A percentile compares a stretch with the other conserved stretches of the same genome.
Evolutionary conservation across 768 basidiomycete genomes (phyloP).

Genomic region (Psilocybe cubensis): DNA sequence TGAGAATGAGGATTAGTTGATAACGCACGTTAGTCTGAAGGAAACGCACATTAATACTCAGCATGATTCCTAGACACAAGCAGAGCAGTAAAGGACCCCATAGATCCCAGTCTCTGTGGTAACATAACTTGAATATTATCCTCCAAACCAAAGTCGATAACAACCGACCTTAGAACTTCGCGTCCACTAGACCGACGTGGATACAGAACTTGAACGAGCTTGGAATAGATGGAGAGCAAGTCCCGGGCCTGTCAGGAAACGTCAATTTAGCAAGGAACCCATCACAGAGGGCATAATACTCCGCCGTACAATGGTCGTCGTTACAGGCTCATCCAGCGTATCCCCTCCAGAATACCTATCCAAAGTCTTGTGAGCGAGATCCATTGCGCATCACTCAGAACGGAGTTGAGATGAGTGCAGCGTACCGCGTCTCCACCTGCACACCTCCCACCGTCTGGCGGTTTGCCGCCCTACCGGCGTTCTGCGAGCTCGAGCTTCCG

Average conservation of each 20-base stretch:
- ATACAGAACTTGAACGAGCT: constrained; percentile 92
- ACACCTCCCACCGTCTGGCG: constrained; percentile 83
- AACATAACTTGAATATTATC: neutral
- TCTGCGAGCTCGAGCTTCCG: constrained; percentile 48
- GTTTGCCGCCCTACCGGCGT: constrained; percentile 40
- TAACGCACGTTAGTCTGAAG: neutral
- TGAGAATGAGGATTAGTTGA: neutral
- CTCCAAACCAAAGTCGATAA: neutral
- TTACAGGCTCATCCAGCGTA: constrained; percentile 92
- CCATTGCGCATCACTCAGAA: neutral
- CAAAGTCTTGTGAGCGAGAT: neutral
- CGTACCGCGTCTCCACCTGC: constrained; percentile 83
- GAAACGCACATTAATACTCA: constrained; percentile 75
- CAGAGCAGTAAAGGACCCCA: constrained; percentile 94
- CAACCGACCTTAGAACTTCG: constrained; percentile 77
- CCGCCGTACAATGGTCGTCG: constrained; percentile 80
- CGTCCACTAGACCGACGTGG: constrained; percentile 75
- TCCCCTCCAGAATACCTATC: constrained; percentile 78
- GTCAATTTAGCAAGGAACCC: neutral
- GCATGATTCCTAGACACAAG: constrained; percentile 78
- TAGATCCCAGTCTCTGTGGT: constrained; percentile 91
- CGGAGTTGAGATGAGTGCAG: neutral
- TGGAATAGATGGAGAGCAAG: constrained; percentile 87
- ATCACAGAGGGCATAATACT: neutral
- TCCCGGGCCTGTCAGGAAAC: constrained; percentile 79